Percentiles rank a stretch among this genome's conserved stretches.
These are phyloP conservation scores for Sarocladium oryzae DNA, from an alignment of 2,329 filamentous ascomycete genomes.

Conservation along the genomic window DNA sequence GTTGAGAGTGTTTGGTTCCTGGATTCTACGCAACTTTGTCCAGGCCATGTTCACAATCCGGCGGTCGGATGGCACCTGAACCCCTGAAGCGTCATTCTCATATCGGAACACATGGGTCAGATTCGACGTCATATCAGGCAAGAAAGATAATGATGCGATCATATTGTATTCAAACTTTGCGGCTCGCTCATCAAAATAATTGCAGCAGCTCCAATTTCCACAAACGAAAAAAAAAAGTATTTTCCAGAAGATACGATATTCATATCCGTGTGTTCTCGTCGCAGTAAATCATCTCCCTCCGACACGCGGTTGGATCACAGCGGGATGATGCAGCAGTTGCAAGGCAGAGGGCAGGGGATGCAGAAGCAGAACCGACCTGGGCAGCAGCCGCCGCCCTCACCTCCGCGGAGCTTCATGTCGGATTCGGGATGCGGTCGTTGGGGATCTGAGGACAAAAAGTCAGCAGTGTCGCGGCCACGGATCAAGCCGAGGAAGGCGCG, in stretches of 20 bases:
- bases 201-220: no score
- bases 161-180: no score
- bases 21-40: no score
- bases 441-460: constrained; percentile 12
- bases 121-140: no score
- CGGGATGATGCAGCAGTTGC: constrained; percentile 30
- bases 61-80: constrained; percentile 44
- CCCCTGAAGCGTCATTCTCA: constrained; percentile 44
- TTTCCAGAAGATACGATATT: no score
- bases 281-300: no score
- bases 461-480: no score
- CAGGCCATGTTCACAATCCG: constrained; percentile 52
- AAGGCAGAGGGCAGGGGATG: constrained; percentile 30
- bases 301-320: not conserved
- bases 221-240: no score
- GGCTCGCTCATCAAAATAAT: no score
- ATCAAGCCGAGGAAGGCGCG: not conserved
- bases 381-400: constrained; percentile 20
- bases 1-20: no score
- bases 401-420: constrained; percentile 22
- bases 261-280: not conserved
- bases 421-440: constrained; percentile 16
- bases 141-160: no score
- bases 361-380: constrained; percentile 33
- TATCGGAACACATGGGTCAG: no score